Conservation (phyloP, 2,329 filamentous ascomycete species). For the Penicillium glabrum region DNA sequence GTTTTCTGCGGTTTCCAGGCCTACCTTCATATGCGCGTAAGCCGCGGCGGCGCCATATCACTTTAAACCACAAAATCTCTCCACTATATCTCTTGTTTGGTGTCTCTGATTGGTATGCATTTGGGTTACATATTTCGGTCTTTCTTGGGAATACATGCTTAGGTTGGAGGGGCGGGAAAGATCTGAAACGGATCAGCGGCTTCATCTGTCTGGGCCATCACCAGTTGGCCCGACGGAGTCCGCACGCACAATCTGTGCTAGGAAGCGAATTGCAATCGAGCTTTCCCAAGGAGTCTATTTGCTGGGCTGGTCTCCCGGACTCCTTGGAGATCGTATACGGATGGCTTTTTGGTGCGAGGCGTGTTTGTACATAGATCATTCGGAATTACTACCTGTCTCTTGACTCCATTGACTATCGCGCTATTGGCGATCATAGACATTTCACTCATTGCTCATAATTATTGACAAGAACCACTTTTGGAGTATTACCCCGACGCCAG, state of each 20-base stretch:
- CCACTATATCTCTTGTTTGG: constrained; percentile 15
- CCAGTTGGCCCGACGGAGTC: constrained; percentile 6
- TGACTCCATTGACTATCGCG: constrained; percentile 7
- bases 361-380: constrained; percentile 26
- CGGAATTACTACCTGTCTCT: constrained; percentile 10
- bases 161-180: constrained; percentile 9
- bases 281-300: constrained; percentile 12
- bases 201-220: neutral
- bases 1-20: constrained; percentile 91
- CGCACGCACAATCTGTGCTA: neutral
- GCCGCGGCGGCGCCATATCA: constrained; percentile 78
- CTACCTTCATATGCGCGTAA: constrained; percentile 79
- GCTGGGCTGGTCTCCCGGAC: constrained; percentile 20
- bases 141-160: constrained; percentile 7
- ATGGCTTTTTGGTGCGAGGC: constrained; percentile 5
- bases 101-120: constrained; percentile 17
- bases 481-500: constrained; percentile 19
- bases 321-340: constrained; percentile 12
- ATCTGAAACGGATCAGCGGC: constrained; percentile 12
- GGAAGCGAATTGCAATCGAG: constrained; percentile 1
- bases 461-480: constrained; percentile 19
- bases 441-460: constrained; percentile 24
- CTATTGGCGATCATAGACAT: constrained; percentile 21
- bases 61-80: constrained; percentile 46
- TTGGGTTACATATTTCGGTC: constrained; percentile 18